Evolutionary conservation across 2,329 filamentous ascomycete genomes (phyloP).

Genomic region (Neocucurbitaria cava): DNA sequence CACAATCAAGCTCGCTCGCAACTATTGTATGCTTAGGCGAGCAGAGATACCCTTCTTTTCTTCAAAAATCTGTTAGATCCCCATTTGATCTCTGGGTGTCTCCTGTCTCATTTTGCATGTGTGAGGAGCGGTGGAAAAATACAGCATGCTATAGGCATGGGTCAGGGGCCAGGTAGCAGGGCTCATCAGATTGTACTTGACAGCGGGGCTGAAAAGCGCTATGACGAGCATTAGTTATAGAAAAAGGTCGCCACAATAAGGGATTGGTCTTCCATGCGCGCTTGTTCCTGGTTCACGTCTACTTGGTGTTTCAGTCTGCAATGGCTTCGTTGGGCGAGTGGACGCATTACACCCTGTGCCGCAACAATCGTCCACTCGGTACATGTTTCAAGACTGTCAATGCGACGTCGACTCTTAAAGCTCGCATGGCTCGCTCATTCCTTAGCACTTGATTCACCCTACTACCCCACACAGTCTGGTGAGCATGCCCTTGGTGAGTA

Average conservation of each 20-base stretch:
- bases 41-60: slow-evolving; percentile 48
- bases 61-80: slow-evolving; percentile 19
- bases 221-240: slow-evolving; percentile 45
- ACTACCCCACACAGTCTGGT: slow-evolving; percentile 7
- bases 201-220: slow-evolving; percentile 41
- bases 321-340: slow-evolving; percentile 26
- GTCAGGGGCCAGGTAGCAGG: slow-evolving; percentile 16
- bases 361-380: slow-evolving; percentile 22
- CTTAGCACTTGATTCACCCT: slow-evolving; percentile 1
- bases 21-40: slow-evolving; percentile 44
- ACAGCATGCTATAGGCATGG: slow-evolving; percentile 23
- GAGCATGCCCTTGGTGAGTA: slow-evolving; percentile 38
- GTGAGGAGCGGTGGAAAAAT: slow-evolving; percentile 24
- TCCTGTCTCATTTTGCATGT: slow-evolving; percentile 23
- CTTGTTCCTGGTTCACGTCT: slow-evolving; percentile 9
- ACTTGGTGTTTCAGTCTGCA: slow-evolving; percentile 37
- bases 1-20: slow-evolving; percentile 44
- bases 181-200: slow-evolving; percentile 43
- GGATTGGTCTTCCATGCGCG: slow-evolving; percentile 29
- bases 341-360: slow-evolving; percentile 28
- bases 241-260: slow-evolving; percentile 38
- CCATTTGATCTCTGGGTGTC: slow-evolving; percentile 14
- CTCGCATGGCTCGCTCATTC: slow-evolving; percentile 14
- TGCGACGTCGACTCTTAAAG: slow-evolving; percentile 23
- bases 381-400: slow-evolving; percentile 35